Evolutionary conservation across 257 asterid species (phyloP).

Genomic region (Nicotiana tomentosiformis): DNA sequence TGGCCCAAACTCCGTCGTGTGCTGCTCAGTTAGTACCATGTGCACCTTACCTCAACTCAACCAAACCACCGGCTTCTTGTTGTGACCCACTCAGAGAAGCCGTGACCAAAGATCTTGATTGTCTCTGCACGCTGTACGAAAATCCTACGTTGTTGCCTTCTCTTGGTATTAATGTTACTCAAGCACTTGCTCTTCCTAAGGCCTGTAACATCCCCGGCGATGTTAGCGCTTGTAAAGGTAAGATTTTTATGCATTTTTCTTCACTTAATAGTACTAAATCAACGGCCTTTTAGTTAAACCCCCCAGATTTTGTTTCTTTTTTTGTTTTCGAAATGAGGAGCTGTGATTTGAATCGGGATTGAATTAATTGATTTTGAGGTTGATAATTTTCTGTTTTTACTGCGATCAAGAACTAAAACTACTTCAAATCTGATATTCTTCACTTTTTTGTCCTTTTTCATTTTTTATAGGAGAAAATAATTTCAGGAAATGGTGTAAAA

Average conservation of each 20-base stretch:
- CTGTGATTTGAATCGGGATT: not conserved
- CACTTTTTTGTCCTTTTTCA: not conserved
- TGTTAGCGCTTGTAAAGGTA: conserved; percentile 35
- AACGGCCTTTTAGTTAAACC: no score
- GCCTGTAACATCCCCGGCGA: conserved; percentile 26
- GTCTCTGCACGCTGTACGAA: conserved; percentile 34
- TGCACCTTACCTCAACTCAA: conserved; percentile 25
- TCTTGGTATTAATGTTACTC: conserved; percentile 30
- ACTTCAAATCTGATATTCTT: no score
- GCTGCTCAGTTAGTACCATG: conserved; percentile 29
- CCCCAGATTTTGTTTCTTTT: not conserved
- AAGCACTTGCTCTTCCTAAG: conserved; percentile 40
- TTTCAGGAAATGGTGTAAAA: not conserved
- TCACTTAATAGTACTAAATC: no score
- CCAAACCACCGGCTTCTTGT: conserved; percentile 30
- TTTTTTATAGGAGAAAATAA: not conserved
- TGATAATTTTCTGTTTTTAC: not conserved
- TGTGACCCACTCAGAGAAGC: conserved; percentile 34
- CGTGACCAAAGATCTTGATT: conserved; percentile 32
- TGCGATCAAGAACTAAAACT: no score
- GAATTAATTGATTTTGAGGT: not conserved
- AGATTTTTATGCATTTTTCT: no score
- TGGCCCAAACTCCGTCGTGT: conserved; percentile 32
- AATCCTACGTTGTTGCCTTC: conserved; percentile 9
- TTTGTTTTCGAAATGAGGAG: not conserved